Conservation (phyloP, 2,329 filamentous ascomycete genomes). For the Colletotrichum limetticola region DNA sequence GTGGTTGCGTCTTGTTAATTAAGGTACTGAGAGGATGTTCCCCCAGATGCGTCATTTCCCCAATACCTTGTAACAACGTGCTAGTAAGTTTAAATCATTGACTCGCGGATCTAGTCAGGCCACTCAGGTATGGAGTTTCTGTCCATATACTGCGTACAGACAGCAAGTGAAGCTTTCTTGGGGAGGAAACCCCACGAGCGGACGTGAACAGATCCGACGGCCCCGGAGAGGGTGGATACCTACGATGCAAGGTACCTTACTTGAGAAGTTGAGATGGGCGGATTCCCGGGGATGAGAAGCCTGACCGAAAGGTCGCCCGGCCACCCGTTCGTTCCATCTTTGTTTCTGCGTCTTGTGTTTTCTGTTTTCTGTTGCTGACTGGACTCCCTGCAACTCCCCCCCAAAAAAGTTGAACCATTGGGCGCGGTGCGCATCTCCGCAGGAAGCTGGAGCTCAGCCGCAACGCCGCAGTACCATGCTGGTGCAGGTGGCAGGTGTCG, state of each 20-base stretch:
- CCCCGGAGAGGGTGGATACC: neutral
- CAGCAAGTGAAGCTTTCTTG: neutral
- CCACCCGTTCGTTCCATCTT: conserved; percentile 27
- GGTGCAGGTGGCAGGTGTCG: neutral
- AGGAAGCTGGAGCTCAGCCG: conserved; percentile 1
- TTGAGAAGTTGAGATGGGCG: no score
- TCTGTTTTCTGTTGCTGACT: neutral
- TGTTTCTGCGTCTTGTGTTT: no score
- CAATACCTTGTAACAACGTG: neutral
- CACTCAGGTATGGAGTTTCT: no score
- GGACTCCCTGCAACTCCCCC: neutral
- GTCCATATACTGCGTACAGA: no score
- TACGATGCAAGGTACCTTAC: no score
- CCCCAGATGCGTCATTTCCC: neutral
- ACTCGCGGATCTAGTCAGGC: neutral
- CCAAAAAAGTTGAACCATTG: neutral
- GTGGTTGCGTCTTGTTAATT: neutral
- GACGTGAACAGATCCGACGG: neutral
- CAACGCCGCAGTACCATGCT: neutral
- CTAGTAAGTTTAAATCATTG: neutral
- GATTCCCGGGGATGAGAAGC: no score
- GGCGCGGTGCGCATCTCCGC: neutral
- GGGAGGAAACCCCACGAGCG: neutral
- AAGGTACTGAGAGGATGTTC: neutral
- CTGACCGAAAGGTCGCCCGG: neutral